These are phyloP conservation scores for Lagerstroemia fauriei DNA, from an alignment of 441 rosid genomes.

Conservation along the genomic window DNA sequence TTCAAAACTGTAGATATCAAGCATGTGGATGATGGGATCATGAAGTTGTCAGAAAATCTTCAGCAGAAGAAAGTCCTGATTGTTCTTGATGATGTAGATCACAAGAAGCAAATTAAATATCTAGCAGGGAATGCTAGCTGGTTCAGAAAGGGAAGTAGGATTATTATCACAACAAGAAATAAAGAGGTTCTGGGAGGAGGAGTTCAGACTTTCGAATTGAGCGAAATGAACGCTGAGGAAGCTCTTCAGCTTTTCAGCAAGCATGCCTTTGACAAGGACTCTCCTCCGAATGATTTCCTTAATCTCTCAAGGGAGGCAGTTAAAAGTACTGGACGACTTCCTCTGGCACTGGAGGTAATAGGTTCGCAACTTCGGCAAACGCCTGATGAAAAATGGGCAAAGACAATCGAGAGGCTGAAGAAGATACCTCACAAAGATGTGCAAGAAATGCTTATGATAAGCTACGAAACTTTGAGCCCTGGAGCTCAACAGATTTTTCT, in stretches of 20 bases:
- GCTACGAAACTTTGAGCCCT: neutral
- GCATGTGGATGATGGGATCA: neutral
- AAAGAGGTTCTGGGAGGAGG: neutral
- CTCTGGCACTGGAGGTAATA: conserved; percentile 5
- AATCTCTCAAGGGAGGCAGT: neutral
- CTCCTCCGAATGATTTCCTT: neutral
- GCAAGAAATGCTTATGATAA: neutral
- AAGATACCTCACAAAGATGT: neutral
- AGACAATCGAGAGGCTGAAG: neutral
- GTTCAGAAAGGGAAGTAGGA: conserved; percentile 9
- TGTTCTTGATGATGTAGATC: neutral
- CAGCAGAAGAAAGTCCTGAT: neutral
- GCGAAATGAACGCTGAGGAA: neutral
- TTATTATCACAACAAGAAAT: neutral
- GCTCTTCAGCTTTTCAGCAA: conserved; percentile 6
- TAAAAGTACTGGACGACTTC: neutral
- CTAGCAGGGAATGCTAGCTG: neutral
- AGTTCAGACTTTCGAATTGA: neutral
- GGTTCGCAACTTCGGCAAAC: neutral
- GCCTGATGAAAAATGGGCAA: neutral
- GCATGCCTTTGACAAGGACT: neutral
- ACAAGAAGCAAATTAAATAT: neutral
- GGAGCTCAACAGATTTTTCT: neutral
- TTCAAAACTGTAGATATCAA: neutral
- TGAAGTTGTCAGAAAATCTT: neutral